These are phyloP conservation scores for Ilyonectria destructans DNA, from an alignment of 2,329 filamentous ascomycete genomes.

Conservation along the genomic window DNA sequence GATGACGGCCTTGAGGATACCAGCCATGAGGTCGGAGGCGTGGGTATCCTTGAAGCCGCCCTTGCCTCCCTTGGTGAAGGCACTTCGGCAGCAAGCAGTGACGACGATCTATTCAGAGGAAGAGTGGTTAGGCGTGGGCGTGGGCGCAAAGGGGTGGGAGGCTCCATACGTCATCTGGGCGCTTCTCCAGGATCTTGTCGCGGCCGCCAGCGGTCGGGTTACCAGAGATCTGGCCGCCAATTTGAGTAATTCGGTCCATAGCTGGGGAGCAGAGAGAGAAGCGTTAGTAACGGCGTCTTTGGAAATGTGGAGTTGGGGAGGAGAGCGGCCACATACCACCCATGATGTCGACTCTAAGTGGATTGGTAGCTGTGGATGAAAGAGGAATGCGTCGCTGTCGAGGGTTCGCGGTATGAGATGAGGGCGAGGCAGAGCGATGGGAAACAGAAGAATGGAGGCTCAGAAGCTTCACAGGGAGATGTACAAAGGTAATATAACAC, in stretches of 20 bases:
- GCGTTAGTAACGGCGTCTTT: conserved; percentile 28
- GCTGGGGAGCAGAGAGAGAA: conserved; percentile 56
- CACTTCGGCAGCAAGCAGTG: conserved; percentile 91
- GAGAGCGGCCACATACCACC: conserved; percentile 53
- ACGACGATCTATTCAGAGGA: conserved; percentile 80
- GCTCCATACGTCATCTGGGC: conserved; percentile 74
- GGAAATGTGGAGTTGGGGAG: not conserved
- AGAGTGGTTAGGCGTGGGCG: conserved; percentile 45
- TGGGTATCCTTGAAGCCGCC: conserved; percentile 96
- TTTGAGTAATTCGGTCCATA: conserved; percentile 71
- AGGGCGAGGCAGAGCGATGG: conserved; percentile 7
- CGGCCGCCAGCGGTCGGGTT: conserved; percentile 69
- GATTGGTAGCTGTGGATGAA: conserved; percentile 4
- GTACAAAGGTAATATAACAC: conserved; percentile 41
- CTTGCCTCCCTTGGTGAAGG: conserved; percentile 93
- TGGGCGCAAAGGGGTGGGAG: conserved; percentile 4
- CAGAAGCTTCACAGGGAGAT: conserved; percentile 8
- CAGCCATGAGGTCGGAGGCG: conserved; percentile 87
- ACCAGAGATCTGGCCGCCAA: conserved; percentile 75
- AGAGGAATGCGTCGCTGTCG: not conserved
- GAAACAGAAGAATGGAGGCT: conserved; percentile 13
- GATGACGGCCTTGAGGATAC: conserved; percentile 86
- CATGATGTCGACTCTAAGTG: conserved; percentile 50
- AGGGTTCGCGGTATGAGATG: not conserved
- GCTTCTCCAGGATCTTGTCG: conserved; percentile 76